These are phyloP conservation scores for Komagataella phaffii DNA, from an alignment of 805 yeast genomes.

Conservation along the genomic window DNA sequence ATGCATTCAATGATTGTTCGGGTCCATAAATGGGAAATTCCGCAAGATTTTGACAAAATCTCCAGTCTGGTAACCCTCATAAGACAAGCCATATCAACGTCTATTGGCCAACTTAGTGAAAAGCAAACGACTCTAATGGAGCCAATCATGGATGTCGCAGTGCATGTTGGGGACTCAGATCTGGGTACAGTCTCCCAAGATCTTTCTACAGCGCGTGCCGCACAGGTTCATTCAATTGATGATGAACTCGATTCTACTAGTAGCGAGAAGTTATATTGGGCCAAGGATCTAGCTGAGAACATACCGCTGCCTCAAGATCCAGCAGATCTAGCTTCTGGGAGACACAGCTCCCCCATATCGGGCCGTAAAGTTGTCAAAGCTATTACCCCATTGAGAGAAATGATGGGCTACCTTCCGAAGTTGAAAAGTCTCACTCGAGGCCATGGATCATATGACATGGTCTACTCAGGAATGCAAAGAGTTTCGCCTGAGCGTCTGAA, in stretches of 20 bases:
- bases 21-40: conserved; percentile 37
- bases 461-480: conserved; percentile 57
- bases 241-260: conserved; percentile 29
- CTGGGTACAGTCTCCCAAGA: conserved; percentile 82
- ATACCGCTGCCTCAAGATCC: conserved; percentile 70
- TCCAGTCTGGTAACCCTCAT: conserved; percentile 27
- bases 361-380: conserved; percentile 56
- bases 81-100: conserved; percentile 28
- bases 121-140: conserved; percentile 49
- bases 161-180: conserved; percentile 55
- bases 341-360: conserved; percentile 3
- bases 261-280: conserved; percentile 28
- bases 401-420: conserved; percentile 77
- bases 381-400: conserved; percentile 71
- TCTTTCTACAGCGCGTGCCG: conserved; percentile 65
- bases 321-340: conserved; percentile 10
- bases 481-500: conserved; percentile 39
- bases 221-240: conserved; percentile 56
- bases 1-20: conserved; percentile 48
- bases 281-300: conserved; percentile 39
- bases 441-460: conserved; percentile 73
- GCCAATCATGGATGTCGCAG: conserved; percentile 72
- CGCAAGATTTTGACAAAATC: conserved; percentile 27
- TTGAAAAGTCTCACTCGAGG: conserved; percentile 84
- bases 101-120: conserved; percentile 16